These are phyloP conservation scores for Taxillus chinensis DNA, from an alignment of 164 flowering plant genomes.

Conservation along the genomic window DNA sequence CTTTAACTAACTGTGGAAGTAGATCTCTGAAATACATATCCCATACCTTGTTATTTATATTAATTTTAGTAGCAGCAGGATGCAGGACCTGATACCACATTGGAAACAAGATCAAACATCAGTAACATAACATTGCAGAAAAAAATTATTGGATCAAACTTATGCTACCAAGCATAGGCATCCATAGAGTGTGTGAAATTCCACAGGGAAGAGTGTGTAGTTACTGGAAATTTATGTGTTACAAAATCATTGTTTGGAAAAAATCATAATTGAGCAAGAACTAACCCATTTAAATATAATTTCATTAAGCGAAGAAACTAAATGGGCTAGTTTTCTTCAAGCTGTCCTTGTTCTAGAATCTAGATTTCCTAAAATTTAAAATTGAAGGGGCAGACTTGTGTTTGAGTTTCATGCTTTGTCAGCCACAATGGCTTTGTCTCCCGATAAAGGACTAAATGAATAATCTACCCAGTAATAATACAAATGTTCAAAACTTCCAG, in stretches of 20 bases:
- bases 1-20: constrained; percentile 71
- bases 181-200: too few relatives aligned
- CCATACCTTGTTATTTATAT: constrained; percentile 75
- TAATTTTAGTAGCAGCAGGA: constrained; percentile 65
- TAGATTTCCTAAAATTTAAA: background rate
- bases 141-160: too few relatives aligned
- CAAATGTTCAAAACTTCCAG: too few relatives aligned
- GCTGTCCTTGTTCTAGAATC: background rate
- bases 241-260: too few relatives aligned
- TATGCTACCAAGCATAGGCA: too few relatives aligned
- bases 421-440: background rate
- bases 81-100: constrained; percentile 61
- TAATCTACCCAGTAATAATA: background rate
- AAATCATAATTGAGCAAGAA: too few relatives aligned
- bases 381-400: background rate
- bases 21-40: constrained; percentile 68
- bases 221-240: too few relatives aligned
- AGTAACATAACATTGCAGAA: too few relatives aligned
- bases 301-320: background rate
- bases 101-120: constrained; percentile 2
- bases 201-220: too few relatives aligned
- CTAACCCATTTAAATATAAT: too few relatives aligned
- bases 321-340: background rate
- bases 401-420: background rate
- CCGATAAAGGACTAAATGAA: background rate